Conservation (phyloP, 257 asterid genomes). For the Solanum arcanum region DNA sequence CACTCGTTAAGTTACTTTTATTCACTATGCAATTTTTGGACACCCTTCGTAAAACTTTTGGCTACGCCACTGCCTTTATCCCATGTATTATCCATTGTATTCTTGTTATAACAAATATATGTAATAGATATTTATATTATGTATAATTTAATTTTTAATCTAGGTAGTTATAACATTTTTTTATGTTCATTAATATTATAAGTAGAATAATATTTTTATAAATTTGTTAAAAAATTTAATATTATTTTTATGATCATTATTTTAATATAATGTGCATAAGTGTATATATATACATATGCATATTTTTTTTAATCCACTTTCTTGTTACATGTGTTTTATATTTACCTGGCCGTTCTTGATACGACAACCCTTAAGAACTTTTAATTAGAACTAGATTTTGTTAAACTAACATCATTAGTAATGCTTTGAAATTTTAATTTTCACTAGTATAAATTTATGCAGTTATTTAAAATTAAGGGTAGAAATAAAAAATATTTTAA, state of each 20-base stretch:
- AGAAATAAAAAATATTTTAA: neutral
- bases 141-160: too few species aligned
- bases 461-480: neutral
- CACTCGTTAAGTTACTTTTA: too few species aligned
- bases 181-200: neutral
- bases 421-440: neutral
- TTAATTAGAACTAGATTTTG: neutral
- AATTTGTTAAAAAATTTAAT: too few species aligned
- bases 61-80: too few species aligned
- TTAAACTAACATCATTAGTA: neutral
- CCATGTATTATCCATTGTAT: too few species aligned
- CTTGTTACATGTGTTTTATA: neutral
- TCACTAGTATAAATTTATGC: neutral
- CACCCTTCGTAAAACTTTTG: too few species aligned
- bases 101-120: too few species aligned
- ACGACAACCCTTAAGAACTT: neutral
- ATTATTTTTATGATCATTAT: too few species aligned
- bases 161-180: too few species aligned
- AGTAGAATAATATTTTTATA: too few species aligned
- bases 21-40: too few species aligned
- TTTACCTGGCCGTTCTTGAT: neutral
- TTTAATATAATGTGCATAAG: neutral
- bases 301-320: neutral
- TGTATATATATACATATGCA: neutral
- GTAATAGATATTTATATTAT: too few species aligned